These are phyloP conservation scores for Secale cereale DNA, from an alignment of 176 grass and related monocot genomes.

Conservation along the genomic window DNA sequence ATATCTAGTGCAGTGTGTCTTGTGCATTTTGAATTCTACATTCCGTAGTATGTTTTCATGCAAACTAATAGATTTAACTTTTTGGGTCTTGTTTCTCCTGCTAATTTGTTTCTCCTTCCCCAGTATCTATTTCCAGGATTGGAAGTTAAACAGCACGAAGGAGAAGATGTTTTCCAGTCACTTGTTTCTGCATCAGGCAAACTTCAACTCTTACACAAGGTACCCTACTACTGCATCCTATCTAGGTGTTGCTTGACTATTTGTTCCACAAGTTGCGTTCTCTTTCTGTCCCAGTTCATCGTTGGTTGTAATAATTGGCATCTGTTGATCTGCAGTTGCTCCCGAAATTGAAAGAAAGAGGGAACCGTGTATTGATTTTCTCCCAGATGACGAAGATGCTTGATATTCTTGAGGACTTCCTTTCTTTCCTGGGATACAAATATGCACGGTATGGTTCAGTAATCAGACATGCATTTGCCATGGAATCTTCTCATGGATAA, in stretches of 20 bases:
- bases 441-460: constrained; percentile 45
- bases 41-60: no score
- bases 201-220: constrained; percentile 66
- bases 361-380: constrained; percentile 60
- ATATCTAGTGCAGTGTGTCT: background rate
- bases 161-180: constrained; percentile 38
- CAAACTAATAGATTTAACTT: background rate
- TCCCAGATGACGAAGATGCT: constrained; percentile 76
- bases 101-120: background rate
- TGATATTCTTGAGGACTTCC: constrained; percentile 65
- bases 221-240: background rate
- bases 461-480: background rate
- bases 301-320: background rate
- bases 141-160: constrained; percentile 28
- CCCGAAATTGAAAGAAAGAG: constrained; percentile 68
- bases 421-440: constrained; percentile 37
- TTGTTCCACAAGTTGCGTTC: background rate
- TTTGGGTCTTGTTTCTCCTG: background rate
- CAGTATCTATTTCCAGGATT: constrained; percentile 58
- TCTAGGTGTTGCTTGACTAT: background rate
- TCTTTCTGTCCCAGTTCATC: background rate
- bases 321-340: constrained; percentile 44
- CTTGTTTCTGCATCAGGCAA: constrained; percentile 67
- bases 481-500: background rate
- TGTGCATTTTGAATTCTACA: no score